A percentile compares a stretch with the other conserved stretches of the same genome.
Evolutionary conservation across 1,284 basidiomycete genomes (phyloP).

Genomic region (Sutorius eximius): DNA sequence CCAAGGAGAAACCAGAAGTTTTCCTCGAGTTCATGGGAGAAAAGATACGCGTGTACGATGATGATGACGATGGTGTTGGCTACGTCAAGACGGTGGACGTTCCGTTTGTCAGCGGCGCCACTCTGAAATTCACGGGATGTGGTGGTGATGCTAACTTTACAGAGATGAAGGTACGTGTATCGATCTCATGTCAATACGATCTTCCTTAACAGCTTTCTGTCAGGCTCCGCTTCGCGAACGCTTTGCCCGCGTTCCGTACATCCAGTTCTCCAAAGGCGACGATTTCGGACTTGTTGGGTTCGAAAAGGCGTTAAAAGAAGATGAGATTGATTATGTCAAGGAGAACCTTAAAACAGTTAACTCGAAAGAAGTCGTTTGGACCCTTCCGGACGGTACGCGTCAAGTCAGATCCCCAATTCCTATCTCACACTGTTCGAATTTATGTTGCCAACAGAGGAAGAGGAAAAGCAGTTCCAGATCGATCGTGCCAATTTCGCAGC

Average conservation of each 20-base stretch:
- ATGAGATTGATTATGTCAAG: conserved; percentile 64
- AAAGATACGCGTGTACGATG: conserved; percentile 63
- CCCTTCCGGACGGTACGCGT: conserved; percentile 55
- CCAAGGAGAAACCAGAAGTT: conserved; percentile 54
- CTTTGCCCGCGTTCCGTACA: conserved; percentile 72
- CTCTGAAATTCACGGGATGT: conserved; percentile 74
- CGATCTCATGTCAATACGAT: neutral
- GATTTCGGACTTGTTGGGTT: conserved; percentile 70
- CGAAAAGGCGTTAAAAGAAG: conserved; percentile 68
- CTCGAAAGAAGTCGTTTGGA: conserved; percentile 62
- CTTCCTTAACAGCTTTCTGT: neutral
- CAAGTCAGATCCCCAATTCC: neutral
- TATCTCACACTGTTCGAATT: neutral
- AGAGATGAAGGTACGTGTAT: conserved; percentile 61
- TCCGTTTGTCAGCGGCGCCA: conserved; percentile 69
- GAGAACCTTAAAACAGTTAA: conserved; percentile 63
- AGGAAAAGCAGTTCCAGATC: conserved; percentile 68
- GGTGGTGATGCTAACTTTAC: conserved; percentile 64
- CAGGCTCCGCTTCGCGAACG: conserved; percentile 78
- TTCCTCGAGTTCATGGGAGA: conserved; percentile 71
- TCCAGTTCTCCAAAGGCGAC: conserved; percentile 65
- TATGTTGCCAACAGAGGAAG: conserved; percentile 44
- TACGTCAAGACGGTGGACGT: conserved; percentile 70
- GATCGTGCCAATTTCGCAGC: conserved; percentile 71
- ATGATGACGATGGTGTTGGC: conserved; percentile 55